Evolutionary conservation across 345 rosid species (phyloP).

Genomic region (Syzygium oleosum): DNA sequence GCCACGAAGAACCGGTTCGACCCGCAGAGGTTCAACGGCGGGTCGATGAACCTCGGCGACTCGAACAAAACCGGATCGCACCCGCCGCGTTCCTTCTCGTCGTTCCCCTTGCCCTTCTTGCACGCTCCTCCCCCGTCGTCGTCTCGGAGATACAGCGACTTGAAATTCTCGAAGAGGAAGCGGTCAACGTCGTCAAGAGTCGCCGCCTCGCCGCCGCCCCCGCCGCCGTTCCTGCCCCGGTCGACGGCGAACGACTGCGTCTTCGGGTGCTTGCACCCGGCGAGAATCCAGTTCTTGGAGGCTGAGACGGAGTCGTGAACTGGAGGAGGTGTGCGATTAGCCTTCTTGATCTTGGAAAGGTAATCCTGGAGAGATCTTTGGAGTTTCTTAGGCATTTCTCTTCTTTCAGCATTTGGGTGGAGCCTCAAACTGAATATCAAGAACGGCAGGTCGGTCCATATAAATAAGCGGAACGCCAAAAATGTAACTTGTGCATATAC

Average conservation of each 20-base stretch:
- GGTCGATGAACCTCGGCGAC: slow-evolving; percentile 25
- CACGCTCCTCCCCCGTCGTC: slow-evolving; percentile 7
- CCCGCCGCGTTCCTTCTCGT: not conserved
- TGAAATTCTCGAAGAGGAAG: slow-evolving; percentile 76
- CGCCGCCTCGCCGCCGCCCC: slow-evolving; percentile 24
- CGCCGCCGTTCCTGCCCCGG: not conserved
- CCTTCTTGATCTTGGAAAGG: slow-evolving; percentile 54
- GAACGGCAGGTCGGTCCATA: not conserved
- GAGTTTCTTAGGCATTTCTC: slow-evolving; percentile 53
- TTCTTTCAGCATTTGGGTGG: not conserved
- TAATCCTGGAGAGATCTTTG: slow-evolving; percentile 52
- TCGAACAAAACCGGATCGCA: slow-evolving; percentile 7
- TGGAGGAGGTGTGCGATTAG: not conserved
- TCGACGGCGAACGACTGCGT: slow-evolving; percentile 47
- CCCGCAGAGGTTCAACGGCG: slow-evolving; percentile 15
- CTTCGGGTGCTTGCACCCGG: slow-evolving; percentile 54
- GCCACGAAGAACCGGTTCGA: slow-evolving; percentile 40
- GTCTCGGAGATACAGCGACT: slow-evolving; percentile 55
- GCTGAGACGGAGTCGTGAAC: slow-evolving; percentile 19
- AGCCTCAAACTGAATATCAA: not conserved
- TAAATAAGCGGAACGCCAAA: not conserved
- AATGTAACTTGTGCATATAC: not conserved
- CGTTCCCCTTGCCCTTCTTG: not conserved
- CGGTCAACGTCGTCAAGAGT: slow-evolving; percentile 75
- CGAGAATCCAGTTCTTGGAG: slow-evolving; percentile 38